Evolutionary conservation across 352 stramenopile genomes (phyloP).

Genomic region (Pythium sp.): DNA sequence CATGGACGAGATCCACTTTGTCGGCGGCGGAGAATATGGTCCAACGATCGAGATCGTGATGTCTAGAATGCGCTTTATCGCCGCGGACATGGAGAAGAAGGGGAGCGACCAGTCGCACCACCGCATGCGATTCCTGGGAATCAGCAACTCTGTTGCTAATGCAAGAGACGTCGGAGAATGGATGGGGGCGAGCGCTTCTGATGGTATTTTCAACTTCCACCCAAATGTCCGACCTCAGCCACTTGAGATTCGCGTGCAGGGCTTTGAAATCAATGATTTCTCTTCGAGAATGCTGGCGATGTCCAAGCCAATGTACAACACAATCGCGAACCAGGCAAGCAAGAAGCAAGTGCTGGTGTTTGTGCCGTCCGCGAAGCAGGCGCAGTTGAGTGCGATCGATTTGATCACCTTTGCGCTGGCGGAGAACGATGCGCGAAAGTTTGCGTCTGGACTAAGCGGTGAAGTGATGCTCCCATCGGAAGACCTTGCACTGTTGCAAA

Average conservation of each 20-base stretch:
- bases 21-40: conserved; percentile 86
- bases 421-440: conserved; percentile 75
- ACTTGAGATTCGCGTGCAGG: conserved; percentile 97
- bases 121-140: conserved; percentile 91
- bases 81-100: conserved; percentile 78
- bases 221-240: conserved; percentile 94
- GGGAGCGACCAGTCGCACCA: conserved; percentile 20
- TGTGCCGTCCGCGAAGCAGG: conserved; percentile 97
- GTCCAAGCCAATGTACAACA: conserved; percentile 98
- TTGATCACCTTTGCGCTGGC: conserved; percentile 96
- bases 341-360: conserved; percentile 95
- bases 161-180: conserved; percentile 97
- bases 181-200: conserved; percentile 92
- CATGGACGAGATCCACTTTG: conserved; percentile 97
- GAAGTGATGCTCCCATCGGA: conserved; percentile 53
- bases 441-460: conserved; percentile 37
- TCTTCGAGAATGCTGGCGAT: conserved; percentile 96
- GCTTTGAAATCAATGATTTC: conserved; percentile 98
- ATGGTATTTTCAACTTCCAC: conserved; percentile 92
- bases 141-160: conserved; percentile 97
- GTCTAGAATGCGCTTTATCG: conserved; percentile 97
- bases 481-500: conserved; percentile 93
- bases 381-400: conserved; percentile 98
- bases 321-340: conserved; percentile 80
- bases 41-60: conserved; percentile 97